phyloP scores from a whole-genome alignment of 208 protist species.

The Trichomonas vaginalis region DNA sequence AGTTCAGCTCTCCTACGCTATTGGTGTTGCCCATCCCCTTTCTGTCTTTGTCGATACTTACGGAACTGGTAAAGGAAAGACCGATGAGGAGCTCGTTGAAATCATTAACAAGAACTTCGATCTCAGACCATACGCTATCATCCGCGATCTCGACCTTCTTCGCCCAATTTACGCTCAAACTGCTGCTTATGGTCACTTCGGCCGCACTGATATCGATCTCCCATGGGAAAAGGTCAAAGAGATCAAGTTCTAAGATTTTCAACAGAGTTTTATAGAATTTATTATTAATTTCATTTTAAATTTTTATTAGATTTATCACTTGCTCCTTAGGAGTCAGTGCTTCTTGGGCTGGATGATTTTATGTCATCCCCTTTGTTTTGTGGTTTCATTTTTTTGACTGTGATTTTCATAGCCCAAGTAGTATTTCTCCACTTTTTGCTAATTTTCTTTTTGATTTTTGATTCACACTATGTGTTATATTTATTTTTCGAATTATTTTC shows the following conservation, averaged over 20 bases:
- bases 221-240: constrained; percentile 89
- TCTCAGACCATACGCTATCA: constrained; percentile 83
- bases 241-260: constrained; percentile 38
- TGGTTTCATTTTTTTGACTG: too few relatives aligned
- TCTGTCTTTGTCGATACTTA: constrained; percentile 88
- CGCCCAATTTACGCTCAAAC: constrained; percentile 87
- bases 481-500: too few relatives aligned
- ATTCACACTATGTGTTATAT: too few relatives aligned
- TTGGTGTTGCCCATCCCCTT: constrained; percentile 77
- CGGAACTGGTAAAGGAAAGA: constrained; percentile 60
- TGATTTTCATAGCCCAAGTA: too few relatives aligned
- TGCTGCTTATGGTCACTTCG: constrained; percentile 94
- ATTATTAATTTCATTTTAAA: neutral
- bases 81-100: constrained; percentile 47
- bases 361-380: too few relatives aligned
- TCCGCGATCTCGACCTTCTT: constrained; percentile 74
- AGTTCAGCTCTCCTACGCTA: constrained; percentile 96
- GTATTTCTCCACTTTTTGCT: too few relatives aligned
- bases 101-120: constrained; percentile 95
- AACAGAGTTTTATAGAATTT: neutral
- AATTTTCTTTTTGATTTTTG: too few relatives aligned
- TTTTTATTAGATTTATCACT: too few relatives aligned
- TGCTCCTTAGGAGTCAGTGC: too few relatives aligned
- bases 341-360: too few relatives aligned
- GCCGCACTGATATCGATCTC: constrained; percentile 77